Evolutionary conservation across 148 eudicot species (phyloP).

Genomic region (Linanthus parryae): DNA sequence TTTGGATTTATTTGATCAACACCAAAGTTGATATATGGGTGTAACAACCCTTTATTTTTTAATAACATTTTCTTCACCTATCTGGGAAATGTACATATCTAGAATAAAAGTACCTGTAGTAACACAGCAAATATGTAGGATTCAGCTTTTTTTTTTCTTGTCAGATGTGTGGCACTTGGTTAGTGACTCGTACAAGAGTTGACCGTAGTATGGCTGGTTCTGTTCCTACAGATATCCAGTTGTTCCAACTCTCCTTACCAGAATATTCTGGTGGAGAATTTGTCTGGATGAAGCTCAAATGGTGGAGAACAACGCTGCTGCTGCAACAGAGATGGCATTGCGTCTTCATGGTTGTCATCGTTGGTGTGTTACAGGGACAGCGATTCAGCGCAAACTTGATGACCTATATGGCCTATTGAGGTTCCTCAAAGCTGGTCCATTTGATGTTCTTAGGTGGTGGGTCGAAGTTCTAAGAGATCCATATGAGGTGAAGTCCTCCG

Average conservation of each 20-base stretch:
- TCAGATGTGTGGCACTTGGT: neutral
- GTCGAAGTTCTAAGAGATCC: constrained; percentile 78
- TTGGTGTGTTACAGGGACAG: constrained; percentile 98
- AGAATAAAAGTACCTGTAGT: no score
- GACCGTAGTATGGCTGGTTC: neutral
- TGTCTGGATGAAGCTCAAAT: constrained; percentile 99
- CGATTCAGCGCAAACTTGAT: constrained; percentile 88
- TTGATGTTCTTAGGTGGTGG: constrained; percentile 77
- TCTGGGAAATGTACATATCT: no score
- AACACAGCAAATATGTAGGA: no score
- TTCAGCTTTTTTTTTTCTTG: neutral
- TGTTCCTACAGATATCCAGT: constrained; percentile 71
- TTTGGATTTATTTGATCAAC: no score
- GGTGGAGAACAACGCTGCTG: constrained; percentile 86
- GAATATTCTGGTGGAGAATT: constrained; percentile 89
- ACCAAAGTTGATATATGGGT: no score
- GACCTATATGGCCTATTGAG: constrained; percentile 88
- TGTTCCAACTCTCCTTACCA: constrained; percentile 74
- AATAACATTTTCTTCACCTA: no score
- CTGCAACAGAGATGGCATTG: constrained; percentile 88
- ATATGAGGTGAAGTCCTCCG: constrained; percentile 61
- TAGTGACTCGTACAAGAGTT: no score
- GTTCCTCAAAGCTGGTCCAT: constrained; percentile 82
- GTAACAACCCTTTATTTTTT: no score
- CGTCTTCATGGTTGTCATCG: constrained; percentile 75